A percentile compares a stretch with the other conserved stretches of the same genome.
These are phyloP conservation scores for Annulohypoxylon stygium DNA, from an alignment of 495 filamentous ascomycete genomes.

Conservation along the genomic window DNA sequence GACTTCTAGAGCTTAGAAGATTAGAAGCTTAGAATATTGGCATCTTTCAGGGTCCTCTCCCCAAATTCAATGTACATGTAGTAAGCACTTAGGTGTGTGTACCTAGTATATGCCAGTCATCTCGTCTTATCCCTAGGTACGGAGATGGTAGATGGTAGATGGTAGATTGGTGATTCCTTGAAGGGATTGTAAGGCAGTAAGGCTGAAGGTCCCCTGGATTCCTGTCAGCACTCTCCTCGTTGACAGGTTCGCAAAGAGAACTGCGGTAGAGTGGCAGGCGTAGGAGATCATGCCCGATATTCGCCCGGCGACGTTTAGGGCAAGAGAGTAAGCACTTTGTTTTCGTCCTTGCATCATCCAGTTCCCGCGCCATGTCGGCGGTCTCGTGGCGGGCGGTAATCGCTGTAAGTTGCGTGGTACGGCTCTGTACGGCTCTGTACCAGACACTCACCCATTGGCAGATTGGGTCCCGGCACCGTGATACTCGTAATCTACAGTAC, in stretches of 20 bases:
- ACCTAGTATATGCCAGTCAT: conserved; percentile 33
- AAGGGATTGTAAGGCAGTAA: conserved; percentile 21
- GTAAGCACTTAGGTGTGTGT: conserved; percentile 35
- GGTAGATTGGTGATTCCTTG: too few relatives aligned
- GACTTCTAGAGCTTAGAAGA: too few relatives aligned
- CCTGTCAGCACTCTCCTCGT: conserved; percentile 43
- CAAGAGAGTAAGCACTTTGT: conserved; percentile 41
- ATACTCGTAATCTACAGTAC: conserved; percentile 15
- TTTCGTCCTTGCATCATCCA: conserved; percentile 29
- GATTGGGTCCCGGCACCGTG: conserved; percentile 23
- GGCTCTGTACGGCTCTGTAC: background rate
- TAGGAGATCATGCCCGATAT: conserved; percentile 24
- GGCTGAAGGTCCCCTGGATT: conserved; percentile 36
- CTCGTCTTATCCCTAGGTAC: conserved; percentile 12
- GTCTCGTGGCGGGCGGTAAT: conserved; percentile 30
- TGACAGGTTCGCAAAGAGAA: conserved; percentile 5
- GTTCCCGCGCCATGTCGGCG: conserved; percentile 27
- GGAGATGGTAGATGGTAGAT: background rate
- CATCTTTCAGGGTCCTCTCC: background rate
- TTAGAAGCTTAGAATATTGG: background rate
- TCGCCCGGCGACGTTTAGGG: conserved; percentile 26
- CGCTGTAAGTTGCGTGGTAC: conserved; percentile 25
- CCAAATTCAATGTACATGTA: conserved; percentile 1
- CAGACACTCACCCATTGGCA: conserved; percentile 14
- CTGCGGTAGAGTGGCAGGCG: background rate